Base-by-base conservation (phyloP, 2,329 filamentous ascomycete species). In the Penicillium sp. region DNA sequence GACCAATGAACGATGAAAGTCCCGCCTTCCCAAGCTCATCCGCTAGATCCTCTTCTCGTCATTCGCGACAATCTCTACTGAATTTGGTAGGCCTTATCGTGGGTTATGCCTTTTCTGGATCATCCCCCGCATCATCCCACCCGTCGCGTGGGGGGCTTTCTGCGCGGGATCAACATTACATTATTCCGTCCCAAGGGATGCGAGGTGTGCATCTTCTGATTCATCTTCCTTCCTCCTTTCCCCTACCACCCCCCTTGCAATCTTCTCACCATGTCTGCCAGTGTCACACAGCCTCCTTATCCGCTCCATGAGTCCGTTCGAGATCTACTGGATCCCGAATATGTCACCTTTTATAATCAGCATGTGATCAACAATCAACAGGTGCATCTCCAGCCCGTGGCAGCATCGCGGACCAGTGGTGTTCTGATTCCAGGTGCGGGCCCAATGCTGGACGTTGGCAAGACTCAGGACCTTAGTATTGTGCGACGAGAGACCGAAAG, bases 311-410 rank as follows among this genome's bases (percentile, higher is more conserved):
- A 74, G 18, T 80, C 79, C 23, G 73, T 81, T 46, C 66, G 69
- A 43, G 69, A 77, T 61, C 69, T 75, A 35, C 69, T 83, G 48
- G 69, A 82, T 62, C 75, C 79, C 1, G 78, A 82, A 54, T 83
- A 83, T 61, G 77, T 75, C 46, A 73, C 67, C 12, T 83, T 82
- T 67, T 83, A 83, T 69, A 81, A 83, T 62, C 62, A 78, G 58
- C 70, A 81, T 65, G 71, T 83, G 44, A 68, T 79, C 59, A 73
- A 81, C 67, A 73, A 77, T 50, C 80, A 80, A 58, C 81, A 82
- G 63, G 81, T 83, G 2, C 82, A 85, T 63, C 72, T 79, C 14
- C 82, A 83, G 54, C 80, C 82, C 1, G 72, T 85, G 9, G 73
- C 73, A 22, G 79, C 76, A 0, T 84, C 82, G 0, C 74, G 82